Conservation (phyloP, 2,329 filamentous ascomycete species). For the Fusarium guadeloupense region DNA sequence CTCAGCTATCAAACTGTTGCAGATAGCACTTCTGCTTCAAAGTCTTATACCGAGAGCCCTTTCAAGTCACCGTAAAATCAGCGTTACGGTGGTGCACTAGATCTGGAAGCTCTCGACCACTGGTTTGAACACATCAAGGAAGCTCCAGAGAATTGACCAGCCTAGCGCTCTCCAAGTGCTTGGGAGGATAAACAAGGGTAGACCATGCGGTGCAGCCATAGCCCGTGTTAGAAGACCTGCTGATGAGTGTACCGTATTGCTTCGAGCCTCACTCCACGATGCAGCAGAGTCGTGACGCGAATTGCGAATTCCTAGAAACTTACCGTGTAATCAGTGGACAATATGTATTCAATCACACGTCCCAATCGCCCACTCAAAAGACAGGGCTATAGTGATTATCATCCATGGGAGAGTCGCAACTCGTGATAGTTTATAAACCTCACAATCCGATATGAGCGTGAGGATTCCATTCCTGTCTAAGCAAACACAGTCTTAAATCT, state of each 20-base stretch:
- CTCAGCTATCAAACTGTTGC: too few relatives aligned
- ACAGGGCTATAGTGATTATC: too few relatives aligned
- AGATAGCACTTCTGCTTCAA: constrained; percentile 18
- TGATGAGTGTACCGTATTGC: constrained; percentile 62
- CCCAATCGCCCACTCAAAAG: too few relatives aligned
- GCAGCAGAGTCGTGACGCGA: constrained; percentile 11
- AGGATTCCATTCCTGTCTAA: too few relatives aligned
- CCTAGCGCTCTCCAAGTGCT: constrained; percentile 42
- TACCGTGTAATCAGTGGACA: background rate
- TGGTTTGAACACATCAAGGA: constrained; percentile 58
- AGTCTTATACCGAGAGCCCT: constrained; percentile 13
- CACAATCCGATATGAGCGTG: too few relatives aligned
- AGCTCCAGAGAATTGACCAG: constrained; percentile 55
- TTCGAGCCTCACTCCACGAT: constrained; percentile 47
- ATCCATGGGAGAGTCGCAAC: too few relatives aligned
- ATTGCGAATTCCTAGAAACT: constrained; percentile 3
- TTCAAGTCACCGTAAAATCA: constrained; percentile 52
- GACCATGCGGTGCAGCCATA: constrained; percentile 53
- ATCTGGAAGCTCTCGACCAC: constrained; percentile 51
- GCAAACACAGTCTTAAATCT: too few relatives aligned
- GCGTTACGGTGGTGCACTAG: constrained; percentile 54
- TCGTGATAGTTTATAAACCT: too few relatives aligned
- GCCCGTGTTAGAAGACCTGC: constrained; percentile 62
- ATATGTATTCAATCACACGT: too few relatives aligned
- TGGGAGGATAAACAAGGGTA: constrained; percentile 44